These are phyloP conservation scores for Scytalidium lignicola DNA, from an alignment of 2,329 filamentous ascomycete genomes.

Conservation along the genomic window DNA sequence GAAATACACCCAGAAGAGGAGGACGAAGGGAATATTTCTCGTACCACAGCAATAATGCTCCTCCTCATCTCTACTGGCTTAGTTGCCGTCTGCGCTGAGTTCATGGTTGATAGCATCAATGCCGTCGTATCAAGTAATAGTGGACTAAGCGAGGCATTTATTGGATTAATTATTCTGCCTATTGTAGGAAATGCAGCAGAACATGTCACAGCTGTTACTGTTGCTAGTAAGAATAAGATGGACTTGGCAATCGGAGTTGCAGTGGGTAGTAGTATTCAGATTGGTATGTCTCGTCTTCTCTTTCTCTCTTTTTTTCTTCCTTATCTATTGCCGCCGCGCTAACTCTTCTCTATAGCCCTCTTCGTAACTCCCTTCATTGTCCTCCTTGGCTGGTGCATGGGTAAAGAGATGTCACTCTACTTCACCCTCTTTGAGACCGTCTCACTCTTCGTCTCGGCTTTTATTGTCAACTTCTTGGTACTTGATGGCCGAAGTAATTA, in stretches of 20 bases:
- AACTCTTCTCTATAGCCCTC: conserved; percentile 36
- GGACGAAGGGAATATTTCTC: conserved; percentile 46
- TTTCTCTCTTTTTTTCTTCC: neutral
- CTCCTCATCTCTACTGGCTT: conserved; percentile 59
- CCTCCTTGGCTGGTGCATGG: conserved; percentile 65
- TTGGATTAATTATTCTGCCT: conserved; percentile 66
- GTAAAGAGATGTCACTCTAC: conserved; percentile 70
- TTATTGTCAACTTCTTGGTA: conserved; percentile 85
- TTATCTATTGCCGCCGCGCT: neutral
- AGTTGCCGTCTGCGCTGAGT: conserved; percentile 65
- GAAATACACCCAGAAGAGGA: conserved; percentile 14
- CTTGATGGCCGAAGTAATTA: conserved; percentile 84
- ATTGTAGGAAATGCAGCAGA: conserved; percentile 71
- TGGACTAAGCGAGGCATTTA: conserved; percentile 58
- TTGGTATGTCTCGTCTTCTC: conserved; percentile 35
- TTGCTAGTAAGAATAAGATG: conserved; percentile 72
- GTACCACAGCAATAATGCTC: conserved; percentile 53
- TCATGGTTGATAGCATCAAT: conserved; percentile 63
- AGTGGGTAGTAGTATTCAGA: conserved; percentile 67
- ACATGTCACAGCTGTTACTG: conserved; percentile 66
- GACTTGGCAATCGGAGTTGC: conserved; percentile 69
- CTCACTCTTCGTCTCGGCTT: conserved; percentile 74
- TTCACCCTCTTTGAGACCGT: conserved; percentile 89
- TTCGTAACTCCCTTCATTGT: conserved; percentile 68
- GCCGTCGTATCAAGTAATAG: conserved; percentile 52